These are phyloP conservation scores for Dujonia santamariae DNA, from an alignment of 1,139 yeast genomes.

Conservation along the genomic window DNA sequence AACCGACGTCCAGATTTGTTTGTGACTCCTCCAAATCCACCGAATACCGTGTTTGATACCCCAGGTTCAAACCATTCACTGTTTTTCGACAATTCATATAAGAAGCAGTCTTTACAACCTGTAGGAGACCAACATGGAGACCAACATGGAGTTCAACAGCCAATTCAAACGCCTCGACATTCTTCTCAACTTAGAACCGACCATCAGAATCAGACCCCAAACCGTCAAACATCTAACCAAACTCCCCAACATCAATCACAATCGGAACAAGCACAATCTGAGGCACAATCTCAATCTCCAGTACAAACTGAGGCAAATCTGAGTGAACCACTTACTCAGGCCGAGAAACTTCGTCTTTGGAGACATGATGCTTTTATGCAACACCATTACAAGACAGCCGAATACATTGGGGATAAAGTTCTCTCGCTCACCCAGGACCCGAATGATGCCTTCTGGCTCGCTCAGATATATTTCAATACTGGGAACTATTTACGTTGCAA, in stretches of 20 bases:
- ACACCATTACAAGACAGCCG: constrained; percentile 89
- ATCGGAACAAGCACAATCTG: background rate
- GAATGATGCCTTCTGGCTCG: constrained; percentile 95
- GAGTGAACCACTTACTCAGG: constrained; percentile 61
- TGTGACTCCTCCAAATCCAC: constrained; percentile 56
- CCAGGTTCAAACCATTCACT: constrained; percentile 40
- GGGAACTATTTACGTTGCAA: constrained; percentile 82
- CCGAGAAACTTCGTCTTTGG: constrained; percentile 87
- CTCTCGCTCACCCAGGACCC: constrained; percentile 75
- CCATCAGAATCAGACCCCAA: constrained; percentile 13
- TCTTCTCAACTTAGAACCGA: too few relatives aligned
- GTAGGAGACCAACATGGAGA: constrained; percentile 9
- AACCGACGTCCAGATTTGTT: constrained; percentile 47
- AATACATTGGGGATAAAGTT: constrained; percentile 88
- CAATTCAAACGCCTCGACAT: too few relatives aligned
- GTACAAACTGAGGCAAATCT: background rate
- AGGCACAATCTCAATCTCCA: constrained; percentile 1
- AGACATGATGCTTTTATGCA: constrained; percentile 92
- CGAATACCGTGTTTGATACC: constrained; percentile 37
- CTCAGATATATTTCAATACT: constrained; percentile 76
- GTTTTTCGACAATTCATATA: constrained; percentile 33
- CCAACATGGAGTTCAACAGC: background rate
- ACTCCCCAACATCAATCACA: too few relatives aligned
- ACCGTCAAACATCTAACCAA: constrained; percentile 15
- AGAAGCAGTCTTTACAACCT: constrained; percentile 9